Evolutionary conservation across 768 basidiomycete species (phyloP).

Genomic region (Solioccasus polychromus): DNA sequence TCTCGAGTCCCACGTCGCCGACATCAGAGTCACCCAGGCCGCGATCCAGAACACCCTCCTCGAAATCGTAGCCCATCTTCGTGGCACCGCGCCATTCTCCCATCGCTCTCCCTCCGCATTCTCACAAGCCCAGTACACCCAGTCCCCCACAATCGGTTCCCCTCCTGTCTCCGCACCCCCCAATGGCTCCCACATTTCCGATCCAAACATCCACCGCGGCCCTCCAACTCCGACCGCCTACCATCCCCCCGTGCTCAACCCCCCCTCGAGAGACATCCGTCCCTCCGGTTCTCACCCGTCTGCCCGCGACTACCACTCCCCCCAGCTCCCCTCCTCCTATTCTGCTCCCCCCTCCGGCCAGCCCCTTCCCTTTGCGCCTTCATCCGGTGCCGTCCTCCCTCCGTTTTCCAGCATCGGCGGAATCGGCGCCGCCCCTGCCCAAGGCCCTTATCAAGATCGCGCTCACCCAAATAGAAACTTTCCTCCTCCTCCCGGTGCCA

Average conservation of each 20-base stretch:
- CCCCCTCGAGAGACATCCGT: slow-evolving; percentile 31
- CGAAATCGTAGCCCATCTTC: slow-evolving; percentile 78
- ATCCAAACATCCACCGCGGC: slow-evolving; percentile 24
- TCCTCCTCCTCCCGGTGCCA: slow-evolving; percentile 41
- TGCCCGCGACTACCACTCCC: slow-evolving; percentile 41
- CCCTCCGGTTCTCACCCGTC: slow-evolving; percentile 35
- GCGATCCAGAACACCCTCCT: slow-evolving; percentile 76
- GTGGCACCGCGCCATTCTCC: slow-evolving; percentile 44
- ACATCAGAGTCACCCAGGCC: slow-evolving; percentile 69
- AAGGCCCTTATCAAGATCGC: slow-evolving; percentile 49
- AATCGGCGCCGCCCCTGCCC: slow-evolving; percentile 45
- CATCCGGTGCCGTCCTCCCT: slow-evolving; percentile 56
- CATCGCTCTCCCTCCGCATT: slow-evolving; percentile 66
- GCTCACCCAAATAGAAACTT: slow-evolving; percentile 32
- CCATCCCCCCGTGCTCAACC: slow-evolving; percentile 29
- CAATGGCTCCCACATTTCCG: slow-evolving; percentile 29
- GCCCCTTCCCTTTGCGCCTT: slow-evolving; percentile 31
- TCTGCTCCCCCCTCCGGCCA: slow-evolving; percentile 35
- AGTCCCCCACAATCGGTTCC: slow-evolving; percentile 67
- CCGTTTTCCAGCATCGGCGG: slow-evolving; percentile 69
- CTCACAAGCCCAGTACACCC: slow-evolving; percentile 47
- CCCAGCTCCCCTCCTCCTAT: slow-evolving; percentile 43
- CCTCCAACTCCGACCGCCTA: slow-evolving; percentile 32
- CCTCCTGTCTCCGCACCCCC: slow-evolving; percentile 44
- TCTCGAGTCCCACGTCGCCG: slow-evolving; percentile 82